Percentiles rank a stretch among this genome's conserved stretches.
Conservation (phyloP, 768 basidiomycete genomes). For the Xerocomellus intermedius region DNA sequence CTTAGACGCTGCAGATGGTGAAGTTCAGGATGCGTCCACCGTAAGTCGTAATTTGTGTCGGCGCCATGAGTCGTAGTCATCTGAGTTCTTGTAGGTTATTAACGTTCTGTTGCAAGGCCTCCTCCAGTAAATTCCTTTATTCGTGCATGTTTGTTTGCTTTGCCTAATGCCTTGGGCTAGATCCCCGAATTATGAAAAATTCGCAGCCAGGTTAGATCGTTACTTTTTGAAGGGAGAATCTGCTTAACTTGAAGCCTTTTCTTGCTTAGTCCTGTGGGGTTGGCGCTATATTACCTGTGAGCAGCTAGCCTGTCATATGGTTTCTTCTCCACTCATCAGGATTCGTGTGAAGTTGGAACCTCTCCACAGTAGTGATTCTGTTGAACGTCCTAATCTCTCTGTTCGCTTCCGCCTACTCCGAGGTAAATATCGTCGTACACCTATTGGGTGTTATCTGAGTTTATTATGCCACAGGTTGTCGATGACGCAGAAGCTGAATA, state of each 20-base stretch:
- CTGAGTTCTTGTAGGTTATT: constrained; percentile 46
- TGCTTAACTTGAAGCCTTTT: background rate
- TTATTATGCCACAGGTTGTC: constrained; percentile 52
- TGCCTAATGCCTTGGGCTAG: constrained; percentile 32
- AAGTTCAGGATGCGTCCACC: constrained; percentile 47
- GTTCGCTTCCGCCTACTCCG: constrained; percentile 89
- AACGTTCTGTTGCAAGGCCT: constrained; percentile 78
- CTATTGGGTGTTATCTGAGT: background rate
- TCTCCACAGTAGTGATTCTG: constrained; percentile 77
- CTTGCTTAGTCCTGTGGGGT: constrained; percentile 47
- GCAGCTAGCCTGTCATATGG: constrained; percentile 20
- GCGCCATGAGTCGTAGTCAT: background rate
- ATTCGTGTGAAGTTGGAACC: constrained; percentile 62
- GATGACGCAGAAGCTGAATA: constrained; percentile 89
- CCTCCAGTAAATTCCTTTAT: constrained; percentile 53
- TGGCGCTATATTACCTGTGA: constrained; percentile 79
- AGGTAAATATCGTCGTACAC: constrained; percentile 47
- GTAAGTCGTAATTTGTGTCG: constrained; percentile 36
- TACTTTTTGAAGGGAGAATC: background rate
- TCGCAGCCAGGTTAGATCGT: constrained; percentile 41
- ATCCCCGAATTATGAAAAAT: constrained; percentile 66
- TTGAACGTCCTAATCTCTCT: constrained; percentile 95
- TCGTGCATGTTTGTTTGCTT: background rate
- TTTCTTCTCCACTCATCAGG: background rate
- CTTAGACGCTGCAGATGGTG: constrained; percentile 86